phyloP scores from a whole-genome alignment of 345 rosid genomes.

The Erodium maritimum region DNA sequence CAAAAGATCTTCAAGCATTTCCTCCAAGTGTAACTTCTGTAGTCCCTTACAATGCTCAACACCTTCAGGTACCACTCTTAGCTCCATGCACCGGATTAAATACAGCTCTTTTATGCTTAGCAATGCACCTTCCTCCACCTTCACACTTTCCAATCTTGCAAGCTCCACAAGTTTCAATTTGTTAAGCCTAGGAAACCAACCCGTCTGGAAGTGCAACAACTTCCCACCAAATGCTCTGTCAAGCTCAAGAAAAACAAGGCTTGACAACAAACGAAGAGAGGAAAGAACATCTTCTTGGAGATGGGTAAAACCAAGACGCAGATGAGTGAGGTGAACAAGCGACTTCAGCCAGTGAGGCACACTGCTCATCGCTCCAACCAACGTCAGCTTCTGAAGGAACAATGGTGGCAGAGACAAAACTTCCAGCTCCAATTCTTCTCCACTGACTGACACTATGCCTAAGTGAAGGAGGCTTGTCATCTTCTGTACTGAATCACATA shows the following conservation, averaged over 20 bases:
- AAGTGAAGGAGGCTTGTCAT: constrained; percentile 13
- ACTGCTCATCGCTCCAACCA: constrained; percentile 13
- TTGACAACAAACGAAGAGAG: constrained; percentile 12
- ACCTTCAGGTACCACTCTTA: constrained; percentile 11
- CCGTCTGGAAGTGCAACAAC: constrained; percentile 13
- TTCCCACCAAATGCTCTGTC: constrained; percentile 13
- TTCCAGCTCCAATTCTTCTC: constrained; percentile 18
- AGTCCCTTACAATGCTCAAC: constrained; percentile 12
- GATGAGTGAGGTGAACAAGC: constrained; percentile 13
- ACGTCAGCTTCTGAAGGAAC: constrained; percentile 18
- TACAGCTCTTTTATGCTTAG: constrained; percentile 15
- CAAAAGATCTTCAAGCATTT: constrained; percentile 11
- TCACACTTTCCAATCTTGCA: constrained; percentile 4
- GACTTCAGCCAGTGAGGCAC: constrained; percentile 17
- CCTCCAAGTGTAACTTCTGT: constrained; percentile 17
- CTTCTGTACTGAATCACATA: constrained; percentile 18
- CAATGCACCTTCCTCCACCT: constrained; percentile 13
- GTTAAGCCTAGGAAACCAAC: neutral
- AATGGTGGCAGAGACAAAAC: constrained; percentile 11
- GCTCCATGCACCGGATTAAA: constrained; percentile 10
- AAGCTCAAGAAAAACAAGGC: constrained; percentile 15
- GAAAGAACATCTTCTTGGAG: constrained; percentile 10
- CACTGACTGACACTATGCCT: constrained; percentile 11
- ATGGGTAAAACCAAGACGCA: constrained; percentile 12
- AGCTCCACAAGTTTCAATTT: constrained; percentile 14